Evolutionary conservation across 2,329 filamentous ascomycete species (phyloP).

Genomic region (Venturia asperata): DNA sequence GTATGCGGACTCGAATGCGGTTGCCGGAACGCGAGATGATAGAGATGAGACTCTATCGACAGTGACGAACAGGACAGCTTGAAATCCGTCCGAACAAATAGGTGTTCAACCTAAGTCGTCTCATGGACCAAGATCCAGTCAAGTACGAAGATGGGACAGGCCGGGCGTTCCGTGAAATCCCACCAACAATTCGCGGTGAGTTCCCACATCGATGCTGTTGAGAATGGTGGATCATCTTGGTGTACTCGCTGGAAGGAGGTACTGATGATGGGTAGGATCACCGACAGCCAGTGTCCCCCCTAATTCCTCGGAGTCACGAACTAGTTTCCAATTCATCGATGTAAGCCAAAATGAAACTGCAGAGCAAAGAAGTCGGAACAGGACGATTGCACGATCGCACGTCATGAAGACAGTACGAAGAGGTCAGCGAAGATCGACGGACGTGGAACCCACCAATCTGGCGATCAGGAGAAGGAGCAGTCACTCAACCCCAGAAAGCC

Average conservation of each 20-base stretch:
- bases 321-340: conserved; percentile 6
- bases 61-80: neutral
- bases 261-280: neutral
- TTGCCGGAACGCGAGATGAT: neutral
- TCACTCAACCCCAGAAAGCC: neutral
- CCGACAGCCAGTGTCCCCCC: neutral
- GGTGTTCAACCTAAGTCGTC: neutral
- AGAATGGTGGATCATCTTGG: neutral
- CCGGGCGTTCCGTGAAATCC: neutral
- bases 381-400: conserved; percentile 10
- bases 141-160: neutral
- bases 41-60: neutral
- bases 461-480: neutral
- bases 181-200: conserved; percentile 5
- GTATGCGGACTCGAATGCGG: neutral
- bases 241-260: neutral
- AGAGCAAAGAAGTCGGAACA: conserved; percentile 1
- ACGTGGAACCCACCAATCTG: neutral
- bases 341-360: neutral
- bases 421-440: neutral
- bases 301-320: neutral
- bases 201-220: conserved; percentile 1
- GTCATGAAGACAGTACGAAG: conserved; percentile 12
- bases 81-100: neutral
- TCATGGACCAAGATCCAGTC: neutral